A percentile compares a stretch with the other conserved stretches of the same genome.
phyloP scores from a whole-genome alignment of 169 alveolate genomes.

The Plasmodium chabaudi region DNA sequence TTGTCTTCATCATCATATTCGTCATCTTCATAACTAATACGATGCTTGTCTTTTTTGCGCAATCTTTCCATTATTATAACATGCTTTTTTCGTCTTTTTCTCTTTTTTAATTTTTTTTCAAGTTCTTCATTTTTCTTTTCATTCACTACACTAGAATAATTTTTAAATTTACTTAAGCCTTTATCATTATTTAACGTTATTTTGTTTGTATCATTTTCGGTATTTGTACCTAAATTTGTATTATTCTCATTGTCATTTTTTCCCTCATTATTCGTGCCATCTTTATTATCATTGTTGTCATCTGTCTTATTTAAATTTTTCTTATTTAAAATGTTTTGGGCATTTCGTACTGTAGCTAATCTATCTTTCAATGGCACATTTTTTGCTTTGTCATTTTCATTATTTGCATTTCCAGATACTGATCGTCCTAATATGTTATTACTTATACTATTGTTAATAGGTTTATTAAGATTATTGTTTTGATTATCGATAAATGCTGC shows the following conservation, averaged over 20 bases:
- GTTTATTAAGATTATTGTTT: constrained; percentile 29
- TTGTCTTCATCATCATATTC: constrained; percentile 27
- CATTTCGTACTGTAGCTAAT: constrained; percentile 73
- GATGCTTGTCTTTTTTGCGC: constrained; percentile 33
- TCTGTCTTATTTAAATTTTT: constrained; percentile 68
- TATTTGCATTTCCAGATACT: constrained; percentile 52
- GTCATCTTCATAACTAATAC: constrained; percentile 9
- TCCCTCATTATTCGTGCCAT: constrained; percentile 23
- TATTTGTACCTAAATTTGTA: constrained; percentile 8
- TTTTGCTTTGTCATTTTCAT: constrained; percentile 72
- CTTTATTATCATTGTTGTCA: constrained; percentile 5
- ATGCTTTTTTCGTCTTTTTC: constrained; percentile 67
- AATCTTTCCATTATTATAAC: constrained; percentile 58
- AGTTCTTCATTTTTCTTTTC: constrained; percentile 74
- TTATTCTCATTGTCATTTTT: constrained; percentile 12
- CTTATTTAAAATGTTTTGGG: constrained; percentile 57
- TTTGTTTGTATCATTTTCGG: constrained; percentile 29
- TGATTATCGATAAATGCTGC: constrained; percentile 71
- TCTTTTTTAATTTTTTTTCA: constrained; percentile 60
- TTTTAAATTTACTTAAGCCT: constrained; percentile 43
- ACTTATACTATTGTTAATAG: constrained; percentile 50
- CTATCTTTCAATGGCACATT: constrained; percentile 68
- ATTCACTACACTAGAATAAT: constrained; percentile 69
- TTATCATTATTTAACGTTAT: constrained; percentile 15
- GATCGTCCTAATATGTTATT: constrained; percentile 25